Evolutionary conservation across 2,329 filamentous ascomycete genomes (phyloP).

Genomic region (Diaporthe humulicola): DNA sequence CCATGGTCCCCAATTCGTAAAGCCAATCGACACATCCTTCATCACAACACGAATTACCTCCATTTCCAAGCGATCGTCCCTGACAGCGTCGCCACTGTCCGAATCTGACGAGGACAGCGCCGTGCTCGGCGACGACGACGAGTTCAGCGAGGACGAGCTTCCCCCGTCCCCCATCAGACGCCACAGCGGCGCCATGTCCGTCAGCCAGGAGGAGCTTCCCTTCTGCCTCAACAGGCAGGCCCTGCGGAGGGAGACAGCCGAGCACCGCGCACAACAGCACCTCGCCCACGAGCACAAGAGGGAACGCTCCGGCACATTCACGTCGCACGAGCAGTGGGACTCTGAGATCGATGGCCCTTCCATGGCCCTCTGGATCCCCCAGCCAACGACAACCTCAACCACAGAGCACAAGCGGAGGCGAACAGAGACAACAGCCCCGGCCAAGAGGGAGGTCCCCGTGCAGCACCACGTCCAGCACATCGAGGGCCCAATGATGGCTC

Average conservation of each 20-base stretch:
- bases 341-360: conserved; percentile 36
- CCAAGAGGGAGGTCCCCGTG: conserved; percentile 12
- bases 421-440: neutral
- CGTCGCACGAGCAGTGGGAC: conserved; percentile 38
- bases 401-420: conserved; percentile 31
- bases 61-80: conserved; percentile 35
- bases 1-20: conserved; percentile 34
- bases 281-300: conserved; percentile 21
- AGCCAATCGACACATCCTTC: conserved; percentile 39
- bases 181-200: conserved; percentile 40
- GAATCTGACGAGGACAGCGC: conserved; percentile 36
- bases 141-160: conserved; percentile 39
- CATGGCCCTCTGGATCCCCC: conserved; percentile 37
- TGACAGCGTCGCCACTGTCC: conserved; percentile 33
- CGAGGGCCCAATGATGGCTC: conserved; percentile 38
- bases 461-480: conserved; percentile 31
- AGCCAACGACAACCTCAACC: neutral
- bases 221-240: conserved; percentile 38
- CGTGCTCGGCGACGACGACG: conserved; percentile 40
- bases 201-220: conserved; percentile 40
- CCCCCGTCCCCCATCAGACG: conserved; percentile 38
- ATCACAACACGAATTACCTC: conserved; percentile 30
- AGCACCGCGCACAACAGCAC: conserved; percentile 36
- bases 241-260: conserved; percentile 37
- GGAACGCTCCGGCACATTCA: conserved; percentile 24